Conservation (phyloP, 1,284 basidiomycete species). For the Termitomyces sp. region DNA sequence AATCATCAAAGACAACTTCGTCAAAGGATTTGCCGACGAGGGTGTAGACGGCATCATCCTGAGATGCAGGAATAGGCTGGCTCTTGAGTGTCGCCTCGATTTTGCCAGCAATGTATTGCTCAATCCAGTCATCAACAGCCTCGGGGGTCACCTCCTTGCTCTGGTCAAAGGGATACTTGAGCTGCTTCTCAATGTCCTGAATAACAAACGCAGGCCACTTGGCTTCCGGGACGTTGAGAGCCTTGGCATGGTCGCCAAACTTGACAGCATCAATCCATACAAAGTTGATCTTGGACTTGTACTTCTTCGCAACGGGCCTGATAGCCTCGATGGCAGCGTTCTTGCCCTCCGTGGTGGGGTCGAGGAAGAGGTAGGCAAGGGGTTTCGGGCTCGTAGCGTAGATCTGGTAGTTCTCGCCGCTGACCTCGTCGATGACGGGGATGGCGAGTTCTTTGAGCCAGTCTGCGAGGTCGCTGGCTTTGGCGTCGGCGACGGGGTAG, state of each 20-base stretch:
- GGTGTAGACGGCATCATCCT: conserved; percentile 80
- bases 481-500: conserved; percentile 55
- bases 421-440: conserved; percentile 91
- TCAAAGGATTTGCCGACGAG: conserved; percentile 93
- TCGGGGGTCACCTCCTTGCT: conserved; percentile 53
- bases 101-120: conserved; percentile 66
- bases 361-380: conserved; percentile 93
- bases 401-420: conserved; percentile 86
- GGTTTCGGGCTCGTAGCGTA: conserved; percentile 86
- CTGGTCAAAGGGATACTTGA: conserved; percentile 89
- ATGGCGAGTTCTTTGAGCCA: conserved; percentile 86
- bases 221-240: conserved; percentile 80
- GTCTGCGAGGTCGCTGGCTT: conserved; percentile 58
- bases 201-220: conserved; percentile 95
- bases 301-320: conserved; percentile 72
- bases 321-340: conserved; percentile 67
- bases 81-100: conserved; percentile 88
- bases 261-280: conserved; percentile 97
- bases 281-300: conserved; percentile 91
- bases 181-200: conserved; percentile 79
- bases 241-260: conserved; percentile 94
- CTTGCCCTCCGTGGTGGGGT: conserved; percentile 70
- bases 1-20: conserved; percentile 77
- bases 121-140: conserved; percentile 57
- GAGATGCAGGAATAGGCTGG: conserved; percentile 78